These are phyloP conservation scores for Dendrostoma leiphaemia DNA, from an alignment of 2,329 filamentous ascomycete species.

Conservation along the genomic window DNA sequence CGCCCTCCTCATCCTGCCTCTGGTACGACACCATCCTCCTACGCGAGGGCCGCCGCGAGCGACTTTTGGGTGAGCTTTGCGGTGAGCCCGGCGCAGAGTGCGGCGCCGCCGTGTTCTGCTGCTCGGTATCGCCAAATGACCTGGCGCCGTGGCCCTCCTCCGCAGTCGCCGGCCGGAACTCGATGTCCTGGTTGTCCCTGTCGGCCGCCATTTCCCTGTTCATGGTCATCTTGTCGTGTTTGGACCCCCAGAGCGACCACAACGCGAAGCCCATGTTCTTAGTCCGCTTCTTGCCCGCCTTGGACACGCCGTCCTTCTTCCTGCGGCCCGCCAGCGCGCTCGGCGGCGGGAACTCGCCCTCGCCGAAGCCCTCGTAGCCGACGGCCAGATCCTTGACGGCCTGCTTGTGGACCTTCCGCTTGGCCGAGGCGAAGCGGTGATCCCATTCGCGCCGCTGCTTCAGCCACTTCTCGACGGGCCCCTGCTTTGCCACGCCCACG, in stretches of 20 bases:
- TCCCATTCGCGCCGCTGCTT: conserved; percentile 72
- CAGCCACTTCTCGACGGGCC: conserved; percentile 82
- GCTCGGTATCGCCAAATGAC: conserved; percentile 38
- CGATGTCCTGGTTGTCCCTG: conserved; percentile 33
- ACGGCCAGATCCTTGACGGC: conserved; percentile 69
- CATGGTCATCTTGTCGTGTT: conserved; percentile 78
- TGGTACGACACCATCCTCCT: conserved; percentile 50
- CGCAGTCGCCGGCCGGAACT: conserved; percentile 32
- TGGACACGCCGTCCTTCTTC: conserved; percentile 47
- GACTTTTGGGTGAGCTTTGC: conserved; percentile 30
- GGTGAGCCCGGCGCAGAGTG: too few species aligned
- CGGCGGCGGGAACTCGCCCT: conserved; percentile 76
- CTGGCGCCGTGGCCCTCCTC: conserved; percentile 43
- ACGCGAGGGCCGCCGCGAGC: conserved; percentile 44
- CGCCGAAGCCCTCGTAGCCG: conserved; percentile 69
- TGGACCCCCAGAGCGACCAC: conserved; percentile 87
- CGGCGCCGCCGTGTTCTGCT: conserved; percentile 32
- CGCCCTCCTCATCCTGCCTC: conserved; percentile 36
- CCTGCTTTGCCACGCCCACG: conserved; percentile 77
- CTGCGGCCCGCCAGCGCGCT: conserved; percentile 76
- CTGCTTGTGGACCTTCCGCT: conserved; percentile 69
- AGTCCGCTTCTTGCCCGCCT: conserved; percentile 46
- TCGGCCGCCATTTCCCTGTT: conserved; percentile 51
- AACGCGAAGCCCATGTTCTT: conserved; percentile 75
- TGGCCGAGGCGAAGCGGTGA: conserved; percentile 65